phyloP scores from a whole-genome alignment of 1,139 yeast genomes.

The Saccharomycopsis hybrid region DNA sequence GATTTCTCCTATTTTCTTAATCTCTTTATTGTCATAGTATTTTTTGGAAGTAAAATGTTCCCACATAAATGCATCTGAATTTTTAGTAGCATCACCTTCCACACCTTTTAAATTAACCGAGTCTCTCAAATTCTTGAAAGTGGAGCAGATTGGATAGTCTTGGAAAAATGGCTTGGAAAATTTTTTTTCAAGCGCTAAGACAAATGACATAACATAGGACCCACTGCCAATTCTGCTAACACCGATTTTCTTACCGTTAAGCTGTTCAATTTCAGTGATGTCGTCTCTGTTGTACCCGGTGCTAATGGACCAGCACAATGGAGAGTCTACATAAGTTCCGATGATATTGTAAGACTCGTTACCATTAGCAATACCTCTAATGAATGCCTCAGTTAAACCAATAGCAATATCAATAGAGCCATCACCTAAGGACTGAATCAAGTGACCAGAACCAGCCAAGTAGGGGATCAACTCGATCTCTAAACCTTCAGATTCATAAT shows the following conservation, averaged over 20 bases:
- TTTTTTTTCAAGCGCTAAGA: conserved; percentile 56
- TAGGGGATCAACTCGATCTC: conserved; percentile 63
- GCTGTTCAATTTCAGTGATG: conserved; percentile 41
- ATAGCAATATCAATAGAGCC: conserved; percentile 70
- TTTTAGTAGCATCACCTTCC: conserved; percentile 27
- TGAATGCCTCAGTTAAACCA: conserved; percentile 88
- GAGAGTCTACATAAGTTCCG: conserved; percentile 81
- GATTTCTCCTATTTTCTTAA: conserved; percentile 78
- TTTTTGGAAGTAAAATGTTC: conserved; percentile 84
- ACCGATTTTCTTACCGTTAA: conserved; percentile 62
- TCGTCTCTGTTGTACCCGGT: conserved; percentile 61
- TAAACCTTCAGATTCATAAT: conserved; percentile 40
- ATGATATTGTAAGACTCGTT: conserved; percentile 54
- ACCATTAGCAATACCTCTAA: conserved; percentile 75
- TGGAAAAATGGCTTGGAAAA: conserved; percentile 43
- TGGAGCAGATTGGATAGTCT: conserved; percentile 54
- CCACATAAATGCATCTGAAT: conserved; percentile 90
- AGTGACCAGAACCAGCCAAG: conserved; percentile 84
- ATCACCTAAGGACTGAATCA: conserved; percentile 64
- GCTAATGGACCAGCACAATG: conserved; percentile 85
- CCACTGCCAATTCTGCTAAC: conserved; percentile 91
- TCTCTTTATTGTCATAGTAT: conserved; percentile 73
- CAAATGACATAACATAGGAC: conserved; percentile 85
- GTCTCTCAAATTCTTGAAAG: conserved; percentile 68
- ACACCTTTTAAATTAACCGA: conserved; percentile 58